Conservation (phyloP, 352 stramenopile genomes). For the Saprolegnia diclina region DNA sequence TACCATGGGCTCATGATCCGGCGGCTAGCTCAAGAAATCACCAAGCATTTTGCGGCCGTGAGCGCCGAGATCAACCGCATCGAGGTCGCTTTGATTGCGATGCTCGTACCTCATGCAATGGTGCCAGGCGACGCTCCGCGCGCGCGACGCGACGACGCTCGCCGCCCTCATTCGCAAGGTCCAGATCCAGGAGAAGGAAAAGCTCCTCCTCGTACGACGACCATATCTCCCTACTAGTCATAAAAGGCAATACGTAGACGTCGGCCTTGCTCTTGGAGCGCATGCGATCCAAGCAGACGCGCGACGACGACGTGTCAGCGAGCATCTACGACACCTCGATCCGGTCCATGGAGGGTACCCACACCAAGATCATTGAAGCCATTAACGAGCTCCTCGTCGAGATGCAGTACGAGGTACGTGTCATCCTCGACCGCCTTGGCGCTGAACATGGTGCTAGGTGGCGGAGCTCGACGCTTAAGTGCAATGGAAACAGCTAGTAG, state of each 20-base stretch:
- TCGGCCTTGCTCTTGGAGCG: slow-evolving; percentile 77
- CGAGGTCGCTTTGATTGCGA: slow-evolving; percentile 34
- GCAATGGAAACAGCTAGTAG: no score
- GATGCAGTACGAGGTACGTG: slow-evolving; percentile 38
- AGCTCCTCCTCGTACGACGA: slow-evolving; percentile 54
- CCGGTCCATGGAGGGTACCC: slow-evolving; percentile 42
- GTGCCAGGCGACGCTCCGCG: slow-evolving; percentile 30
- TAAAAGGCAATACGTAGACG: slow-evolving; percentile 36
- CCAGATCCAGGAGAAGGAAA: slow-evolving; percentile 76
- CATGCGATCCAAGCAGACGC: slow-evolving; percentile 52
- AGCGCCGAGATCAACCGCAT: slow-evolving; percentile 67
- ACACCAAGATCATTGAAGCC: slow-evolving; percentile 52
- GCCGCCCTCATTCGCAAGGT: slow-evolving; percentile 64
- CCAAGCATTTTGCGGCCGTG: slow-evolving; percentile 49
- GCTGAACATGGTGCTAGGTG: neutral
- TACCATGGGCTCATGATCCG: neutral
- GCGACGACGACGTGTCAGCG: slow-evolving; percentile 40
- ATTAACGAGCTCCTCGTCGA: slow-evolving; percentile 82
- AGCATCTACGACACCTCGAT: slow-evolving; percentile 63
- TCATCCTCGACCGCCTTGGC: neutral
- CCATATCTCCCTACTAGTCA: neutral
- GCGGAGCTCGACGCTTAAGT: neutral
- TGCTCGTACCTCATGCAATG: neutral
- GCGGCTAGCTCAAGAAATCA: slow-evolving; percentile 52
- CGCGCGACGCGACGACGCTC: slow-evolving; percentile 37